Evolutionary conservation across 345 rosid species (phyloP).

Genomic region (Barbarea vulgaris): DNA sequence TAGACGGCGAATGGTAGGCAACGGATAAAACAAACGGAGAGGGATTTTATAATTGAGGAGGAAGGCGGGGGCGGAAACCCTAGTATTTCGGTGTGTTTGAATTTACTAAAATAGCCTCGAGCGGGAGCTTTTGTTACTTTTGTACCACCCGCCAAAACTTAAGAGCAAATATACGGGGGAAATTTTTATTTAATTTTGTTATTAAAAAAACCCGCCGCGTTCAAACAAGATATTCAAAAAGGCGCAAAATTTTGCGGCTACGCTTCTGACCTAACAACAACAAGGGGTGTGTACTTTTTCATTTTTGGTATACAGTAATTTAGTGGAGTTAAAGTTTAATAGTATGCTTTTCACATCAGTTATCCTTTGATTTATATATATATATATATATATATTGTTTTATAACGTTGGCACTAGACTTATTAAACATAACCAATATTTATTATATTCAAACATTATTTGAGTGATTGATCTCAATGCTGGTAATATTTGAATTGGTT

Average conservation of each 20-base stretch:
- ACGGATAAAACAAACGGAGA: constrained; percentile 32
- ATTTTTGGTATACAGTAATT: no score
- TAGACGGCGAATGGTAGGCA: constrained; percentile 10
- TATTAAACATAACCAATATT: not conserved
- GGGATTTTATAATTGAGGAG: constrained; percentile 36
- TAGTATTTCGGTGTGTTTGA: not conserved
- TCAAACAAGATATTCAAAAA: not conserved
- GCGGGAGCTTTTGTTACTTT: constrained; percentile 21
- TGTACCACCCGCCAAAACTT: constrained; percentile 46
- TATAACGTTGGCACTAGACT: not conserved
- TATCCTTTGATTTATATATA: no score
- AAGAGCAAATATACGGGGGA: not conserved
- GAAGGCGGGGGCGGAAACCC: constrained; percentile 52
- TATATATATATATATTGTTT: no score
- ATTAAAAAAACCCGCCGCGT: not conserved
- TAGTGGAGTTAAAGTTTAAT: not conserved
- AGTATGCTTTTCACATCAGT: not conserved
- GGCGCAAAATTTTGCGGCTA: not conserved
- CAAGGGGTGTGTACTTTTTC: no score
- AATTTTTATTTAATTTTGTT: not conserved
- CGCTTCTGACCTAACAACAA: not conserved
- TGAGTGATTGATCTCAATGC: not conserved
- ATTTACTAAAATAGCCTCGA: constrained; percentile 37
- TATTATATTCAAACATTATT: no score
- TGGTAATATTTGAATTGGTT: no score